Evolutionary conservation across 225 moss, liverwort and hornwort species (phyloP).

Genomic region (Climacium dendroides): DNA sequence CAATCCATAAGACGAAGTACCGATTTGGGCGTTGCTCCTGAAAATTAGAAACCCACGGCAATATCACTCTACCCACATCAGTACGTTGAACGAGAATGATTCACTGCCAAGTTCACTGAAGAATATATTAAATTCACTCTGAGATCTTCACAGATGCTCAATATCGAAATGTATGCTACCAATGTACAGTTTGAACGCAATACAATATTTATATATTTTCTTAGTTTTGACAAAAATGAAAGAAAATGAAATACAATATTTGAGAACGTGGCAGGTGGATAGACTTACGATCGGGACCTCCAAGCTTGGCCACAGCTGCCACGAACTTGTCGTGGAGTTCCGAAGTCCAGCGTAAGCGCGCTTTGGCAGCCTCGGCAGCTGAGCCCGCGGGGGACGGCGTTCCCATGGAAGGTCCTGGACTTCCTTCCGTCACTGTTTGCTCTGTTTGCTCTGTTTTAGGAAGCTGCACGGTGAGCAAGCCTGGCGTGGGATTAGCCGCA

Average conservation of each 20-base stretch:
- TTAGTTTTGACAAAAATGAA: background rate
- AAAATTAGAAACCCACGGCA: background rate
- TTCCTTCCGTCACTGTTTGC: background rate
- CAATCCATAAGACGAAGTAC: constrained; percentile 60
- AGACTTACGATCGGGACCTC: constrained; percentile 73
- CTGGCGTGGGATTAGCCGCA: background rate
- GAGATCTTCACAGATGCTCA: background rate
- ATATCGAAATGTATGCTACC: background rate
- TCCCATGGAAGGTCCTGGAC: background rate
- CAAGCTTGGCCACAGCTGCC: constrained; percentile 52
- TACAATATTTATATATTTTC: background rate
- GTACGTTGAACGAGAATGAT: background rate
- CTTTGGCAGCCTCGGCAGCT: constrained; percentile 1
- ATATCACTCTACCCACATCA: background rate
- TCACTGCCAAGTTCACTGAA: background rate
- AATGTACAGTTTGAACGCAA: background rate
- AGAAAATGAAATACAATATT: background rate
- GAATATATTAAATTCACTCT: background rate
- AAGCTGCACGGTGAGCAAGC: background rate
- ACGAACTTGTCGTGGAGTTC: constrained; percentile 75
- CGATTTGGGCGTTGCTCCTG: constrained; percentile 86
- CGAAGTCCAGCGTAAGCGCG: constrained; percentile 72
- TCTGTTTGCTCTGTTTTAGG: background rate
- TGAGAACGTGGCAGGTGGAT: background rate
- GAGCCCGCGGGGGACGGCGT: background rate